Conservation (phyloP, 2,329 filamentous ascomycete genomes). For the Diaporthe nobilis region DNA sequence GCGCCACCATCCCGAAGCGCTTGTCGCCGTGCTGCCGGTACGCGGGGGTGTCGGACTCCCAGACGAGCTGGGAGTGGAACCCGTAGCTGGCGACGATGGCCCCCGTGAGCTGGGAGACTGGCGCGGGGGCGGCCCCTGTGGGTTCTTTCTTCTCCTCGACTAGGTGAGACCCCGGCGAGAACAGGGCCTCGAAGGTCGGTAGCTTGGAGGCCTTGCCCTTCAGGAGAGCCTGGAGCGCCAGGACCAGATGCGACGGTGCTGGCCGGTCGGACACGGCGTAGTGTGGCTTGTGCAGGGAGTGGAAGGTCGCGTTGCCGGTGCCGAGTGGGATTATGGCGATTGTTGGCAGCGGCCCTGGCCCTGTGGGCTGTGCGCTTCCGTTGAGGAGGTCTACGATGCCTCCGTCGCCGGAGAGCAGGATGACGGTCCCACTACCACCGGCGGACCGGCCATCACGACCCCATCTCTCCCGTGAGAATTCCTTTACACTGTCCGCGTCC, state of each 20-base stretch:
- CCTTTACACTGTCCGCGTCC: conserved; percentile 72
- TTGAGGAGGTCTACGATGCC: conserved; percentile 89
- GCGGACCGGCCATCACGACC: conserved; percentile 60
- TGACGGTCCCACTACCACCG: conserved; percentile 61
- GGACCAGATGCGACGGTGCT: conserved; percentile 57
- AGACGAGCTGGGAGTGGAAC: conserved; percentile 89
- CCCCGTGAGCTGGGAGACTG: conserved; percentile 69
- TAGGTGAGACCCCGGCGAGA: conserved; percentile 70
- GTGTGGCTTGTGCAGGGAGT: conserved; percentile 72
- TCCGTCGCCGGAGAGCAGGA: conserved; percentile 90
- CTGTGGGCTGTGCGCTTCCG: conserved; percentile 55
- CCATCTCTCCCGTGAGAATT: conserved; percentile 67
- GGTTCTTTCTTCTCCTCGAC: conserved; percentile 49
- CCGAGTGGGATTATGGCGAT: conserved; percentile 72
- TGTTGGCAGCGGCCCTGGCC: conserved; percentile 53
- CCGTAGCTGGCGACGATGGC: conserved; percentile 92
- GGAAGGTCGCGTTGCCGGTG: conserved; percentile 76
- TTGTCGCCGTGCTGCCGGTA: conserved; percentile 83
- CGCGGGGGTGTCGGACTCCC: conserved; percentile 87
- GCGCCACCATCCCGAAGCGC: conserved; percentile 88
- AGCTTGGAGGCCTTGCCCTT: conserved; percentile 67
- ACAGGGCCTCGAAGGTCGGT: conserved; percentile 73
- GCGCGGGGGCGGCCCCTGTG: conserved; percentile 41
- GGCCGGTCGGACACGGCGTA: conserved; percentile 54
- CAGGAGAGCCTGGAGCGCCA: conserved; percentile 68